Conservation (phyloP, 345 rosid species). For the Clausena lansium region DNA sequence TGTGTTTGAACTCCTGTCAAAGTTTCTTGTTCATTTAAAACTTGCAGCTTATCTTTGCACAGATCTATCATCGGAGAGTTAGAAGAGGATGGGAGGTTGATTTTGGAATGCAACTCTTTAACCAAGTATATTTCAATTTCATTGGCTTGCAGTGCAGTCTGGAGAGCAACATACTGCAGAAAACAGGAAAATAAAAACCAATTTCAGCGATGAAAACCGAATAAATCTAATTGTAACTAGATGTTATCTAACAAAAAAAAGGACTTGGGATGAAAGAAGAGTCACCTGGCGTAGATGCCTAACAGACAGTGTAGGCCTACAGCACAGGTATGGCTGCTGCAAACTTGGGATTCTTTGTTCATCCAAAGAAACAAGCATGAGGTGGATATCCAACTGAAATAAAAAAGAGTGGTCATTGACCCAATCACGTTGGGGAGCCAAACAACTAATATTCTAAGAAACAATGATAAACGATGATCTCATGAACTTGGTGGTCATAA, state of each 20-base stretch:
- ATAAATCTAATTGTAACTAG: neutral
- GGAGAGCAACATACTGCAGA: slow-evolving; percentile 45
- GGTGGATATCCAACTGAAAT: slow-evolving; percentile 43
- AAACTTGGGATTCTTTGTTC: slow-evolving; percentile 43
- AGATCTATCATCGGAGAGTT: slow-evolving; percentile 18
- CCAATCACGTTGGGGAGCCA: slow-evolving; percentile 4
- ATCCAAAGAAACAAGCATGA: slow-evolving; percentile 43
- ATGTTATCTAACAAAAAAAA: neutral
- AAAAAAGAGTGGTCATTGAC: slow-evolving; percentile 5
- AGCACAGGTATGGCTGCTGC: slow-evolving; percentile 44
- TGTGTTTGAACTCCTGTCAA: slow-evolving; percentile 30
- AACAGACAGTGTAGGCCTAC: slow-evolving; percentile 43
- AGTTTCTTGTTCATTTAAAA: slow-evolving; percentile 39
- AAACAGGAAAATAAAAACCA: slow-evolving; percentile 3
- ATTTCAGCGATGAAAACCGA: neutral
- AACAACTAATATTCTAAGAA: neutral
- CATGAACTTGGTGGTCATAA: neutral
- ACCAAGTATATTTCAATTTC: slow-evolving; percentile 42
- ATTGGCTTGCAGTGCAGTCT: slow-evolving; percentile 38
- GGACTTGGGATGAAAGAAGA: neutral
- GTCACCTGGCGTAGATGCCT: slow-evolving; percentile 41
- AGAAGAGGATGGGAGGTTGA: slow-evolving; percentile 16
- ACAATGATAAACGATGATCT: slow-evolving; percentile 3
- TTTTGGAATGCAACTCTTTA: slow-evolving; percentile 30
- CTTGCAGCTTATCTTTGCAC: slow-evolving; percentile 33